Base-by-base conservation (phyloP, 805 yeast genomes). In the Cephaloascus albidus region DNA sequence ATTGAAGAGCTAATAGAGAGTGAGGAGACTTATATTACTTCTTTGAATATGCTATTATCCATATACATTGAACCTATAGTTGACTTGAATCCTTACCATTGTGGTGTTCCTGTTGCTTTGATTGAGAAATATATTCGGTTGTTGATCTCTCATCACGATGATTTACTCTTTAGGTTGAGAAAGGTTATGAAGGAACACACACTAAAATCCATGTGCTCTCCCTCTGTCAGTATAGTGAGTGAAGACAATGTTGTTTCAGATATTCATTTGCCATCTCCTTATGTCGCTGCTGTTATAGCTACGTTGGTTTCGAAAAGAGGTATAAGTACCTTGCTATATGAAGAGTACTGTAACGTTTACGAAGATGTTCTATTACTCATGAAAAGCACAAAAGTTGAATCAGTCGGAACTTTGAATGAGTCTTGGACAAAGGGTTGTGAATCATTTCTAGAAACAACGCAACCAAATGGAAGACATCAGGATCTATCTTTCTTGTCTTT, bases 401-500 rank as follows among this genome's bases (percentile, higher is more conserved):
- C 18, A 17, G n/a, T 17, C 41, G 3, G 8, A 4, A 36, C 32
- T 5, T 20, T 42, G 18, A 44, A 48, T 31, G 35, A 26, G 18
- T 20, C 30, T 16, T 59, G 62, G 61, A 33, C 50, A 33, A 44
- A 48, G 39, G 64, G 67, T 18, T 55, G 55, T 59, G 56, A 65
- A 26, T 49, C 40, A 8, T 65, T 61, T 39, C 48, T 68, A 6
- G 74, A 70, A 44, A 60, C 68, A 1, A 57, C 70, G 1, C 74
- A 73, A 43, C 63, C 67, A 4, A 46, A 45, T 3, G 47, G 46
- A 1, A 58, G 39, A 30, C 45, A 45, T 2, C 48, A 65, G 48
- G 85, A 78, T 50, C 57, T 76, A 20, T 69, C 82, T 3, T 74
- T 78, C 37, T 48, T 53, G 26, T 76, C 82, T 0, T 59, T 78